These are phyloP conservation scores for Phytophthora melonis DNA, from an alignment of 352 stramenopile genomes.

Conservation along the genomic window DNA sequence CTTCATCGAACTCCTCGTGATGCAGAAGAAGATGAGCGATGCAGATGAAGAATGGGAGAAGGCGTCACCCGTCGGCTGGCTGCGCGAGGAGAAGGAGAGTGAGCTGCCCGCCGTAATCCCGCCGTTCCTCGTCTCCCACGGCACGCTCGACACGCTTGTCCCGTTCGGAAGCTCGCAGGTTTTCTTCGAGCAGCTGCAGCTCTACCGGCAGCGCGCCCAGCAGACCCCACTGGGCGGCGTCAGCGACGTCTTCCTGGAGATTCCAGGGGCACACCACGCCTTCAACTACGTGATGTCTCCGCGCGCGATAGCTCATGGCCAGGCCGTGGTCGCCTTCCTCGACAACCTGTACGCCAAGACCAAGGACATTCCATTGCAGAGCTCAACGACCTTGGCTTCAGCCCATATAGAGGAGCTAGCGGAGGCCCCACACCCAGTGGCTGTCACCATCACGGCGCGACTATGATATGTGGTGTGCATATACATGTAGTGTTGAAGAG, in stretches of 20 bases:
- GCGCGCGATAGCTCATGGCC: conserved; percentile 66
- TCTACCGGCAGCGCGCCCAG: conserved; percentile 41
- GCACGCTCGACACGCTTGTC: conserved; percentile 74
- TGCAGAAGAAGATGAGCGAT: conserved; percentile 68
- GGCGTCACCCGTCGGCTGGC: conserved; percentile 67
- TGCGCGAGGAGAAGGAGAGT: conserved; percentile 46
- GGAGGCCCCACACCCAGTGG: not conserved
- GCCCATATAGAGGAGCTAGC: conserved; percentile 14
- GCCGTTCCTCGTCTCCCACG: conserved; percentile 81
- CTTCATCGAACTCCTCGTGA: conserved; percentile 76
- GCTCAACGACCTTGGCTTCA: not conserved
- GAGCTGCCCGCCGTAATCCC: conserved; percentile 52
- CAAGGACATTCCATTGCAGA: conserved; percentile 36
- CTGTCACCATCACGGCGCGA: conserved; percentile 5
- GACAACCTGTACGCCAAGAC: conserved; percentile 62
- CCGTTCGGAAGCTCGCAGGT: conserved; percentile 74
- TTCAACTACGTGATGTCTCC: conserved; percentile 86
- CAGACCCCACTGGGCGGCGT: conserved; percentile 37
- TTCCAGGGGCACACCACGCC: conserved; percentile 70
- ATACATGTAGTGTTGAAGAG: not conserved
- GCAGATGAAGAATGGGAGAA: conserved; percentile 57
- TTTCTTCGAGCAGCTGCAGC: conserved; percentile 71
- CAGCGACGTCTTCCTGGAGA: conserved; percentile 67
- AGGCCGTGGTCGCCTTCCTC: conserved; percentile 76
- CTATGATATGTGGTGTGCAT: conserved; percentile 6